Conservation (phyloP, 208 protist species). For the Wallacemonas sp. region DNA sequence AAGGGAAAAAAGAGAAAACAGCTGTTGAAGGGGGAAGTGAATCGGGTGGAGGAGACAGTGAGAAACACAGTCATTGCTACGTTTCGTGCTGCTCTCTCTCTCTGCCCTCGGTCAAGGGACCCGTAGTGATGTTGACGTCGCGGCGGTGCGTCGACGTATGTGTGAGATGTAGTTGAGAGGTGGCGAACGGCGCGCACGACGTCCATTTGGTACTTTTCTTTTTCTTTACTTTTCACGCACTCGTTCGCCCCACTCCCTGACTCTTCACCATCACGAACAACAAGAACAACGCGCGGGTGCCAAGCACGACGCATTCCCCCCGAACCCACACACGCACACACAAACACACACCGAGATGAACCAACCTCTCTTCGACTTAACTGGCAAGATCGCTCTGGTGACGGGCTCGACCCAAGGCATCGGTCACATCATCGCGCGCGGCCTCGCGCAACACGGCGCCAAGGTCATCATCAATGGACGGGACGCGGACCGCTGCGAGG, state of each 20-base stretch:
- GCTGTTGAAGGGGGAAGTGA: no score
- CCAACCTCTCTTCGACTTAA: slow-evolving; percentile 9
- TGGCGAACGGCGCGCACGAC: slow-evolving; percentile 7
- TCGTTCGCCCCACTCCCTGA: not conserved
- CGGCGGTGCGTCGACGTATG: no score
- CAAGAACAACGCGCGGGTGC: not conserved
- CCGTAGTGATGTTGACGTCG: no score
- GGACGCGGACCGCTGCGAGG: not conserved
- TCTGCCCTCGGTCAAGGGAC: no score
- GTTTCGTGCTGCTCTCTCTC: no score
- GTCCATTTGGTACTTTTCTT: slow-evolving; percentile 15
- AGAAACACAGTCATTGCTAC: no score
- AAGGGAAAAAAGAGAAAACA: no score
- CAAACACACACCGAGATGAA: no score
- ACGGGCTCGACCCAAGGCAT: slow-evolving; percentile 18
- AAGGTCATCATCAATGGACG: slow-evolving; percentile 12
- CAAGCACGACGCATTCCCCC: not conserved
- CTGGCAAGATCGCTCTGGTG: slow-evolving; percentile 10
- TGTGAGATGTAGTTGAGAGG: no score
- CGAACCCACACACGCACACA: no score
- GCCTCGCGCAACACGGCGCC: slow-evolving; percentile 13
- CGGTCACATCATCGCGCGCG: slow-evolving; percentile 9
- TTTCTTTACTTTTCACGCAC: slow-evolving; percentile 8
- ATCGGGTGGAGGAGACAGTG: no score
- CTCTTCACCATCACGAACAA: not conserved